These are phyloP conservation scores for Aspergillus floridensis DNA, from an alignment of 2,329 filamentous ascomycete species.

Conservation along the genomic window DNA sequence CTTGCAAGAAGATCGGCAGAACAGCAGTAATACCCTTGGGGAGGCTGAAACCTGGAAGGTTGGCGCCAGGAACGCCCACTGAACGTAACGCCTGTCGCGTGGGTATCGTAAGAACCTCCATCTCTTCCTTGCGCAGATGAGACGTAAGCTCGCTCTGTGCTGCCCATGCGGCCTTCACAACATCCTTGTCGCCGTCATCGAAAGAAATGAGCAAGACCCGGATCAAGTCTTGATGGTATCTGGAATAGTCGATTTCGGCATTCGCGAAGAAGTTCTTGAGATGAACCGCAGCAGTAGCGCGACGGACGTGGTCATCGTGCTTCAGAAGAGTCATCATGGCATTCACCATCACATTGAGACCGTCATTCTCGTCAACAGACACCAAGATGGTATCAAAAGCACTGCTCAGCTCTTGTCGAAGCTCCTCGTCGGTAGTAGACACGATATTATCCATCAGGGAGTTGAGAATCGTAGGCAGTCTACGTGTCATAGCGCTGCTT, in stretches of 20 bases:
- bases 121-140: constrained; percentile 90
- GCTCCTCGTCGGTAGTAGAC: constrained; percentile 65
- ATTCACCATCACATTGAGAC: constrained; percentile 93
- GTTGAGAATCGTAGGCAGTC: constrained; percentile 86
- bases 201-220: constrained; percentile 87
- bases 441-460: constrained; percentile 92
- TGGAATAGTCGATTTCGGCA: constrained; percentile 81
- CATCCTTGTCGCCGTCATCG: constrained; percentile 76
- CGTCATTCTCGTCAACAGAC: constrained; percentile 94
- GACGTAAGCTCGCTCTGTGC: constrained; percentile 86
- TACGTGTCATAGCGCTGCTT: constrained; percentile 83
- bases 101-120: constrained; percentile 86
- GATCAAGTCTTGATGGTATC: constrained; percentile 95
- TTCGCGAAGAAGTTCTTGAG: constrained; percentile 81
- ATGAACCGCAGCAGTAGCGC: constrained; percentile 74
- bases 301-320: constrained; percentile 84
- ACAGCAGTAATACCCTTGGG: constrained; percentile 98
- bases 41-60: constrained; percentile 80
- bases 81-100: constrained; percentile 83
- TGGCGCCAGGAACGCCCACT: constrained; percentile 80
- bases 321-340: constrained; percentile 84
- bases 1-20: constrained; percentile 93
- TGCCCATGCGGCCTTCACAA: constrained; percentile 86
- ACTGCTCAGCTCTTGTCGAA: constrained; percentile 68
- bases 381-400: constrained; percentile 88